A percentile compares a stretch with the other conserved stretches of the same genome.
Conservation (phyloP, 192 early-diverging fungal genomes). For the Coemansia sp. region DNA sequence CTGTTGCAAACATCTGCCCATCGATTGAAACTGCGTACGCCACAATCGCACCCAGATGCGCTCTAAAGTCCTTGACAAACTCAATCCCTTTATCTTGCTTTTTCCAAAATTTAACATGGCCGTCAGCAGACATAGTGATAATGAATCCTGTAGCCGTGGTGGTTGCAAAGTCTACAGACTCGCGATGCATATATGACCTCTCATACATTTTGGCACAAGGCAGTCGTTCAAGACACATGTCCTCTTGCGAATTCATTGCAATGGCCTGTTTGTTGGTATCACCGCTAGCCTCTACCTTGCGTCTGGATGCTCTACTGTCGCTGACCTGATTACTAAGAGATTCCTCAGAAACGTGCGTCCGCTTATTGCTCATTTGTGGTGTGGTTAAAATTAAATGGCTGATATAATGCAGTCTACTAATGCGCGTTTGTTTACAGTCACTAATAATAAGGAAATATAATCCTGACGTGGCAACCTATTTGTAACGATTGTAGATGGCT, state of each 20-base stretch:
- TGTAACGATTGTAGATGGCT: too few relatives aligned
- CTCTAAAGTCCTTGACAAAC: slow-evolving; percentile 96
- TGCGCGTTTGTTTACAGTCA: neutral
- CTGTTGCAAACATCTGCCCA: slow-evolving; percentile 76
- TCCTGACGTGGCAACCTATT: too few relatives aligned
- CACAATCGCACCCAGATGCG: slow-evolving; percentile 66
- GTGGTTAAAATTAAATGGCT: neutral
- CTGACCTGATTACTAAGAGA: neutral
- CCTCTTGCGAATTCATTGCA: slow-evolving; percentile 57
- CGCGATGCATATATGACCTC: slow-evolving; percentile 93
- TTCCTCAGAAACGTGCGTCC: neutral
- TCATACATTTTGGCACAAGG: slow-evolving; percentile 93
- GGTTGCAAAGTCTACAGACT: slow-evolving; percentile 74
- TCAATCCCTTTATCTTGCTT: slow-evolving; percentile 89
- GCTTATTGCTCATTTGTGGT: neutral
- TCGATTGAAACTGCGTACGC: slow-evolving; percentile 67
- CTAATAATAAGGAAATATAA: too few relatives aligned
- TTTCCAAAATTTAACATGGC: slow-evolving; percentile 99
- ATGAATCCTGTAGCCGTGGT: slow-evolving; percentile 85
- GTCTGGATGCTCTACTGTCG: neutral
- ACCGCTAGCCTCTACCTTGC: too few relatives aligned
- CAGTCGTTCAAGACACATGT: slow-evolving; percentile 72
- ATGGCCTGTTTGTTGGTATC: slow-evolving; percentile 3
- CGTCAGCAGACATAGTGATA: slow-evolving; percentile 91
- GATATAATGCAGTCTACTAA: neutral